These are phyloP conservation scores for Dacryopinax primogenitus DNA, from an alignment of 768 basidiomycete genomes.

Conservation along the genomic window DNA sequence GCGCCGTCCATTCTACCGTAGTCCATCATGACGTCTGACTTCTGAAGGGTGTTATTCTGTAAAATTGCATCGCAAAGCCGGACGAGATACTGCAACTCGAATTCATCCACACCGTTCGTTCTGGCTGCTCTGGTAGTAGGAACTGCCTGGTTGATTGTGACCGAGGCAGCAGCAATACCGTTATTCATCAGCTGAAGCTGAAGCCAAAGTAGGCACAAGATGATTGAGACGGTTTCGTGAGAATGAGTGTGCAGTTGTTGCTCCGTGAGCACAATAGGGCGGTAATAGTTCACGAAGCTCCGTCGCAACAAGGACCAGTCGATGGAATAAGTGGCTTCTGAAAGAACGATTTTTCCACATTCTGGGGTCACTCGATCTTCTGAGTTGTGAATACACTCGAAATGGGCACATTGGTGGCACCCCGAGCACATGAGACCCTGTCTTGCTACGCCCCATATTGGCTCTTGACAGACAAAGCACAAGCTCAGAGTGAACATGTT, in stretches of 20 bases:
- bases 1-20: conserved; percentile 27
- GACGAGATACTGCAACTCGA: conserved; percentile 48
- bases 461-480: conserved; percentile 52
- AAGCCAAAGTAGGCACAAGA: conserved; percentile 46
- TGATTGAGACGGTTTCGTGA: conserved; percentile 59
- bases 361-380: conserved; percentile 21
- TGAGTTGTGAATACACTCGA: conserved; percentile 30
- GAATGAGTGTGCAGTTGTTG: conserved; percentile 37
- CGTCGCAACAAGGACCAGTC: conserved; percentile 39
- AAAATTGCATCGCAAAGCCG: conserved; percentile 42
- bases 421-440: conserved; percentile 53
- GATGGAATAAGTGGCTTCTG: conserved; percentile 40
- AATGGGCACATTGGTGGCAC: conserved; percentile 52
- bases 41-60: conserved; percentile 29
- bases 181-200: conserved; percentile 56
- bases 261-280: conserved; percentile 32
- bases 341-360: conserved; percentile 33
- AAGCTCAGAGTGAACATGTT: conserved; percentile 64
- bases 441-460: conserved; percentile 55
- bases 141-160: conserved; percentile 36
- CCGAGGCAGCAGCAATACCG: conserved; percentile 52
- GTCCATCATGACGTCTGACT: conserved; percentile 40
- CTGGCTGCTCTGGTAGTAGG: conserved; percentile 23
- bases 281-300: conserved; percentile 46
- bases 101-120: conserved; percentile 34